phyloP scores from a whole-genome alignment of 2,329 filamentous ascomycete genomes.

The Aureobasidium zeae region DNA sequence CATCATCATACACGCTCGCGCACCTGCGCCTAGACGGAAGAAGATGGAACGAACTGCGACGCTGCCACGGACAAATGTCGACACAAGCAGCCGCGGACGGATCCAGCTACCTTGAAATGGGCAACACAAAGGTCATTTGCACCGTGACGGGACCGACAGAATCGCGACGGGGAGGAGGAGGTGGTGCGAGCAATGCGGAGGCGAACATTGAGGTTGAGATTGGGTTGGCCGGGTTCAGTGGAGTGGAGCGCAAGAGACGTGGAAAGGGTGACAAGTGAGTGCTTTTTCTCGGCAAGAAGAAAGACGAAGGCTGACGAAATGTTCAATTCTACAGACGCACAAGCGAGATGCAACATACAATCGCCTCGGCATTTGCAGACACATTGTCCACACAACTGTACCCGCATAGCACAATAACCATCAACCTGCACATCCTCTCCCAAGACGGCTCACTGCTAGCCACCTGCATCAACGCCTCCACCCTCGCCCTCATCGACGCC shows the following conservation, averaged over 20 bases:
- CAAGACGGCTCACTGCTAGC: conserved; percentile 87
- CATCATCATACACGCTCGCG: conserved; percentile 79
- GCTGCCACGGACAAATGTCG: conserved; percentile 78
- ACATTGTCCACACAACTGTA: conserved; percentile 81
- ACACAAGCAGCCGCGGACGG: conserved; percentile 90
- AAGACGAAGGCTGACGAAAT: conserved; percentile 6
- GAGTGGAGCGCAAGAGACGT: conserved; percentile 71
- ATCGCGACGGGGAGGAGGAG: conserved; percentile 41
- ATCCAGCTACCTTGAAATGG: conserved; percentile 89
- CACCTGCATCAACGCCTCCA: conserved; percentile 81
- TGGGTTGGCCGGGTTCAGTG: conserved; percentile 77
- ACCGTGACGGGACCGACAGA: conserved; percentile 81
- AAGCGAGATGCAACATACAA: conserved; percentile 69
- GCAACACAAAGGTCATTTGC: conserved; percentile 94
- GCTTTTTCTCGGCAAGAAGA: not conserved
- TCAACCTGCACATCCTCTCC: conserved; percentile 78
- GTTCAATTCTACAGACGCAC: conserved; percentile 52
- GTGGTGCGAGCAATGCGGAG: conserved; percentile 40
- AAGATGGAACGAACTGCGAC: conserved; percentile 93
- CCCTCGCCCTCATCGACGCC: conserved; percentile 85
- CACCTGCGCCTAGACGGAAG: conserved; percentile 61
- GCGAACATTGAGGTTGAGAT: conserved; percentile 73
- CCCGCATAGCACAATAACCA: conserved; percentile 73
- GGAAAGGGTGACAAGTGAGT: conserved; percentile 68
- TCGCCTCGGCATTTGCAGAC: conserved; percentile 65